These are phyloP conservation scores for Pseudovirgaria hyperparasitica DNA, from an alignment of 2,329 filamentous ascomycete species.

Conservation along the genomic window DNA sequence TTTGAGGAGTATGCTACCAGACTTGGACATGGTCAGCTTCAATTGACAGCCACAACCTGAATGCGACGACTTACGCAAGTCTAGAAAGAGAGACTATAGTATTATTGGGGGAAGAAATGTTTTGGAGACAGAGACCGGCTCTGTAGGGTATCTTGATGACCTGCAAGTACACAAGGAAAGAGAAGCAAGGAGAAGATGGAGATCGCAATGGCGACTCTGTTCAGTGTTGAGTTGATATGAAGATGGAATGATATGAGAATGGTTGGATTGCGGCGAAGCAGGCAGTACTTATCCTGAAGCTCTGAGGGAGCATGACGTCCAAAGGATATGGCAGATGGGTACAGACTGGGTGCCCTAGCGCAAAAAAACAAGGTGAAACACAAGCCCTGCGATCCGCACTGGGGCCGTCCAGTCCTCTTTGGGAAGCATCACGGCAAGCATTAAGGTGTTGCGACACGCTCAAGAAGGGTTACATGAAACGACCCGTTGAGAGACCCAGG, in stretches of 20 bases:
- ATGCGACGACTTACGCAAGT: conserved; percentile 19
- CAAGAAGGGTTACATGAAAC: too few relatives aligned
- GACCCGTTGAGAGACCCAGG: too few relatives aligned
- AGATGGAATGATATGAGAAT: conserved; percentile 13
- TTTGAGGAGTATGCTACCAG: conserved; percentile 22
- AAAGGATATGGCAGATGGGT: conserved; percentile 7
- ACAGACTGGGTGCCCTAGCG: conserved; percentile 14
- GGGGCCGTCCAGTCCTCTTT: conserved; percentile 16
- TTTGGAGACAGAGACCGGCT: conserved; percentile 33
- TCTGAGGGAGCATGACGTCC: conserved; percentile 14
- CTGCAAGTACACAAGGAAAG: conserved; percentile 22
- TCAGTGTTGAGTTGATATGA: conserved; percentile 15
- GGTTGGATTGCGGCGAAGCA: conserved; percentile 24
- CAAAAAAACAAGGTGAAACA: conserved; percentile 27
- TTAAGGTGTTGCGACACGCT: too few relatives aligned
- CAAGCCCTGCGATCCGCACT: conserved; percentile 19
- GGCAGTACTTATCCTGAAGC: conserved; percentile 22
- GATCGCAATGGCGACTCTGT: conserved; percentile 20
- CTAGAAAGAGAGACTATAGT: conserved; percentile 8
- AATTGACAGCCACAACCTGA: conserved; percentile 2
- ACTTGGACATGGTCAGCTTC: conserved; percentile 13
- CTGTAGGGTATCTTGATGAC: conserved; percentile 21
- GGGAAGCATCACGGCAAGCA: conserved; percentile 18
- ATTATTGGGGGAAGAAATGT: conserved; percentile 11
- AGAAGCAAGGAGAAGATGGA: conserved; percentile 24